Evolutionary conservation across 1,284 basidiomycete genomes (phyloP).

Genomic region (Moniliophthora roreri): DNA sequence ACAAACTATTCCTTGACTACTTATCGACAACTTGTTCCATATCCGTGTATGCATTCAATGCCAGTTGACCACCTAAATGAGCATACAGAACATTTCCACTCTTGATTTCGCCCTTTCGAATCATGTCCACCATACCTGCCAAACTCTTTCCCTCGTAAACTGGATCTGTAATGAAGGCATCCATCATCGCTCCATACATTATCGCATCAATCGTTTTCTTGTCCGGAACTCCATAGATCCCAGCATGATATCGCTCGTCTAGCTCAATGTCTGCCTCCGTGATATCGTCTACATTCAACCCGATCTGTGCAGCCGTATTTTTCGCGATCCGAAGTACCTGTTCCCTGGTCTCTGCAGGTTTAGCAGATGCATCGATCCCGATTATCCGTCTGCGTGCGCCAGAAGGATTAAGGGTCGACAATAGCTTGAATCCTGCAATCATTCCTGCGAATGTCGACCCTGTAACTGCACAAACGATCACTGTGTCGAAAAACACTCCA

Average conservation of each 20-base stretch:
- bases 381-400: slow-evolving; percentile 18
- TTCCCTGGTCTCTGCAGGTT: slow-evolving; percentile 21
- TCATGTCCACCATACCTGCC: slow-evolving; percentile 26
- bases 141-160: slow-evolving; percentile 28
- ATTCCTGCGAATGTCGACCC: slow-evolving; percentile 26
- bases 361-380: slow-evolving; percentile 25
- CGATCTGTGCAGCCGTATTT: slow-evolving; percentile 22
- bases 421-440: slow-evolving; percentile 25
- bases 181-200: slow-evolving; percentile 24
- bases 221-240: slow-evolving; percentile 25
- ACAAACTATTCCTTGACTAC: not conserved
- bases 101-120: slow-evolving; percentile 20
- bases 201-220: slow-evolving; percentile 25
- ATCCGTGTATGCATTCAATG: slow-evolving; percentile 25
- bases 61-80: slow-evolving; percentile 26
- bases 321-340: slow-evolving; percentile 23
- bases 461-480: slow-evolving; percentile 25
- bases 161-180: slow-evolving; percentile 27
- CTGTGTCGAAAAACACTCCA: slow-evolving; percentile 24
- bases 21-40: slow-evolving; percentile 13
- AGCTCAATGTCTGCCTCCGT: slow-evolving; percentile 23
- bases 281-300: slow-evolving; percentile 19
- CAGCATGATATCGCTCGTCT: slow-evolving; percentile 25
- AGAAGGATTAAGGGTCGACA: slow-evolving; percentile 15
- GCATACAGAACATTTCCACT: slow-evolving; percentile 25